These are phyloP conservation scores for Pythium plurisporium DNA, from an alignment of 352 stramenopile species.

Conservation along the genomic window DNA sequence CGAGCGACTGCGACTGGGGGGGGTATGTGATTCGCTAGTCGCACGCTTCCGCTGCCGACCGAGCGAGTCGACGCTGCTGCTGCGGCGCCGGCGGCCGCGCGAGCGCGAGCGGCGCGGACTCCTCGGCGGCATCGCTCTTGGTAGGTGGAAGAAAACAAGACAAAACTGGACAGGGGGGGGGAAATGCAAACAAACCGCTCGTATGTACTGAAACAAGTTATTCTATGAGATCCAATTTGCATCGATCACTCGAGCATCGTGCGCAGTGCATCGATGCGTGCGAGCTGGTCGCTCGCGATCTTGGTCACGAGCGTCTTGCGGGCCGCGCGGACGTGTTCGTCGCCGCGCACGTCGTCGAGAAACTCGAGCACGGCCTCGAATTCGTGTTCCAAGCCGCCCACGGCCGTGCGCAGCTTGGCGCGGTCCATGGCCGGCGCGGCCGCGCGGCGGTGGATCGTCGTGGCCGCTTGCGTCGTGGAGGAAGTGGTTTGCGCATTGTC, in stretches of 20 bases:
- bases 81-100: slow-evolving; percentile 8
- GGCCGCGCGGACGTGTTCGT: slow-evolving; percentile 58
- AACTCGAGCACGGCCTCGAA: slow-evolving; percentile 77
- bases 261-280: slow-evolving; percentile 61
- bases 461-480: background rate
- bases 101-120: slow-evolving; percentile 20
- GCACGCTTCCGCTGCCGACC: slow-evolving; percentile 10
- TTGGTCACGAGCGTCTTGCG: slow-evolving; percentile 65
- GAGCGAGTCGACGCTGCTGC: slow-evolving; percentile 26
- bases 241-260: slow-evolving; percentile 8
- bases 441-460: slow-evolving; percentile 1
- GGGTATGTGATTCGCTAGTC: too few relatives aligned
- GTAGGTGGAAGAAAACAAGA: background rate
- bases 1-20: slow-evolving; percentile 11
- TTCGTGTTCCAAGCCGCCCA: slow-evolving; percentile 62
- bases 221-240: slow-evolving; percentile 1
- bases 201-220: background rate
- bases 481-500: slow-evolving; percentile 19
- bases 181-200: too few relatives aligned
- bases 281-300: slow-evolving; percentile 64
- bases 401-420: slow-evolving; percentile 37
- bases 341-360: slow-evolving; percentile 60
- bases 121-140: background rate
- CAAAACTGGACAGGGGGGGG: background rate
- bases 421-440: slow-evolving; percentile 23